Base-by-base conservation (phyloP, 257 asterid species). In the Avicennia marina region DNA sequence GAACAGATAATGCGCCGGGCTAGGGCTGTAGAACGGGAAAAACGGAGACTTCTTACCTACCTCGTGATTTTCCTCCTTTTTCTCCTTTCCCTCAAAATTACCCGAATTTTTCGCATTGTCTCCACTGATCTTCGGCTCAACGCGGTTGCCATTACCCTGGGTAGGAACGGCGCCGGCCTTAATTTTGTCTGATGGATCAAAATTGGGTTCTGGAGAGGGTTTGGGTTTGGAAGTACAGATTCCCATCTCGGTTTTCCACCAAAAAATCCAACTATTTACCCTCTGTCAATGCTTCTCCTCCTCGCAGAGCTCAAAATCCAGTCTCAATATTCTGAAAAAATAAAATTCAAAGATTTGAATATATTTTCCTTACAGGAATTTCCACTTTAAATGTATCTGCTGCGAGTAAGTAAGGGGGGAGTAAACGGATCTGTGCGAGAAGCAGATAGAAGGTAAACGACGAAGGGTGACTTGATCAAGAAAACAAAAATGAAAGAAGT, bases 1-100 rank as follows among this genome's bases (percentile, higher is more conserved):
- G 71, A 85, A 90, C 29, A 82, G 56, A 55, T 78, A 78, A 70
- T 81, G 94, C 10, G 94, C 98, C 13, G 98, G 98, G 24, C 98
- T 90, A 0, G 98, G 98, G 65, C 91, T 90, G 81, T 87, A 90
- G 41, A 90, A 90, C 7, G 95, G 94, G 56, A 90, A 87, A 61
- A 87, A 79, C 1, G 98, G 96, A 3, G 96, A 87, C 41, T 81
- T 90, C 56, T 77, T 84, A 0, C 75, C 87, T 8, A 47, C 67
- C 47, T 78, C 88, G 13, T 56, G 44, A 56, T 69, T 69, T 13
- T 56, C 61, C 49, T 40, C 65, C 7, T 48, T 49, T 22, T 32
- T 66, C 25, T 56, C 31, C 50, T 62, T 60, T 6, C 7, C 31
- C 55, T 55, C 70, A 13, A 42, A 41, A 47, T 54, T 55, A 20